Evolutionary conservation across 148 eudicot species (phyloP).

Genomic region (Rhododendron kiyosumense): DNA sequence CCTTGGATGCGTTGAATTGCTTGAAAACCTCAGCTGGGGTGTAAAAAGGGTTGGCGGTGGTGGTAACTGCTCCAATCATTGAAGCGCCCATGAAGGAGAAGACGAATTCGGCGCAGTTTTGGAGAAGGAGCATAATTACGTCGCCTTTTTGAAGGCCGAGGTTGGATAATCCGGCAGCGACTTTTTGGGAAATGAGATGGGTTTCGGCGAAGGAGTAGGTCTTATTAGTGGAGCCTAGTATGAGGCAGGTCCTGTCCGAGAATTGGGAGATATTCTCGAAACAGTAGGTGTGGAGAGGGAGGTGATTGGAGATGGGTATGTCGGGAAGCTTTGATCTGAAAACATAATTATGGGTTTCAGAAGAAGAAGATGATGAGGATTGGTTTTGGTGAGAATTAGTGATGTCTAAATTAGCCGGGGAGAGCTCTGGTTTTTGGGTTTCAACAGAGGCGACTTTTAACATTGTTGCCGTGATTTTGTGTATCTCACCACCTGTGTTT

Average conservation of each 20-base stretch:
- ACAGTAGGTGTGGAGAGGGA: conserved; percentile 36
- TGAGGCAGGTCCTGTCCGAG: conserved; percentile 43
- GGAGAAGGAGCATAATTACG: conserved; percentile 62
- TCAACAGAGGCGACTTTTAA: conserved; percentile 17
- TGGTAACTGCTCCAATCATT: conserved; percentile 68
- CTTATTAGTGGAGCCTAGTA: conserved; percentile 36
- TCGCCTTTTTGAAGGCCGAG: conserved; percentile 51
- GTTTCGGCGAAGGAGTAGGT: conserved; percentile 49
- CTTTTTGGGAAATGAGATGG: conserved; percentile 46
- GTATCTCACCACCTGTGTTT: background rate
- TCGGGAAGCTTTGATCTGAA: conserved; percentile 37
- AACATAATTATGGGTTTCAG: conserved; percentile 5
- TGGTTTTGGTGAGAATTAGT: background rate
- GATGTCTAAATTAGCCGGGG: background rate
- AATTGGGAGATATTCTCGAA: conserved; percentile 34
- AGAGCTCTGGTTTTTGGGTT: conserved; percentile 16
- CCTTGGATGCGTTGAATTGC: conserved; percentile 36
- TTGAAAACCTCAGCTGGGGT: conserved; percentile 50
- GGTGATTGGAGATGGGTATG: conserved; percentile 34
- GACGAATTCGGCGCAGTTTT: conserved; percentile 65
- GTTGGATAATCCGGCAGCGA: conserved; percentile 45
- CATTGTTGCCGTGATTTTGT: conserved; percentile 4
- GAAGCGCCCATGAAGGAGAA: conserved; percentile 72
- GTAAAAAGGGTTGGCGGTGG: conserved; percentile 75
- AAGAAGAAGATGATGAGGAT: background rate